phyloP scores from a whole-genome alignment of 257 asterid species.

The Solanum habrochaites region DNA sequence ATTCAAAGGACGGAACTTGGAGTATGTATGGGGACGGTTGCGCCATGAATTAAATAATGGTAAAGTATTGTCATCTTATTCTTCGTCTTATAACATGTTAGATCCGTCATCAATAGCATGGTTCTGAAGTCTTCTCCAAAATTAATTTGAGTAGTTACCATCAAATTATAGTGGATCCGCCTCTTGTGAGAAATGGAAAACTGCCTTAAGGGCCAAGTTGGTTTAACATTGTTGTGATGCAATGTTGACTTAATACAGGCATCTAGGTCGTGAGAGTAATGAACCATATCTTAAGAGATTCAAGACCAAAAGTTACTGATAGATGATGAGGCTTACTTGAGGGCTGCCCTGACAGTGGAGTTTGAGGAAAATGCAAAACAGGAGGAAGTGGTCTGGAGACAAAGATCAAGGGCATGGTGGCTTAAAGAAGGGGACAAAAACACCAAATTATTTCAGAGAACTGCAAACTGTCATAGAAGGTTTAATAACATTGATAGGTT shows the following conservation, averaged over 20 bases:
- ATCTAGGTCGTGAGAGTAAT: not conserved
- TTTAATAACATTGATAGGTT: too few relatives aligned
- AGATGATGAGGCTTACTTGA: not conserved
- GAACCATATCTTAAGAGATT: not conserved
- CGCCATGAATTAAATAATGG: not conserved
- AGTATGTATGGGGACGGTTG: not conserved
- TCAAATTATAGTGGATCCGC: not conserved
- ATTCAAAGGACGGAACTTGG: not conserved
- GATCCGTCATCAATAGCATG: not conserved
- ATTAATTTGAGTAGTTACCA: not conserved
- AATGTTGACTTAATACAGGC: not conserved
- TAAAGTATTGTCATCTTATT: not conserved
- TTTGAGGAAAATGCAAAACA: not conserved
- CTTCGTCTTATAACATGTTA: not conserved
- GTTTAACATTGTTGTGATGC: not conserved
- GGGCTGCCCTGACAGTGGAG: not conserved
- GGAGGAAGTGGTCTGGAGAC: not conserved
- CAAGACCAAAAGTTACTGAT: not conserved
- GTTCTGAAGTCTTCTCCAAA: not conserved
- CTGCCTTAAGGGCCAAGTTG: not conserved
- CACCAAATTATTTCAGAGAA: not conserved
- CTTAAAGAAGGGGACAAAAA: not conserved
- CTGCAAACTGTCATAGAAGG: not conserved
- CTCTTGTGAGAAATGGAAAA: not conserved
- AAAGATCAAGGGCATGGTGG: not conserved